These are phyloP conservation scores for Yamadazyma dendronema DNA, from an alignment of 1,139 yeast genomes.

Conservation along the genomic window DNA sequence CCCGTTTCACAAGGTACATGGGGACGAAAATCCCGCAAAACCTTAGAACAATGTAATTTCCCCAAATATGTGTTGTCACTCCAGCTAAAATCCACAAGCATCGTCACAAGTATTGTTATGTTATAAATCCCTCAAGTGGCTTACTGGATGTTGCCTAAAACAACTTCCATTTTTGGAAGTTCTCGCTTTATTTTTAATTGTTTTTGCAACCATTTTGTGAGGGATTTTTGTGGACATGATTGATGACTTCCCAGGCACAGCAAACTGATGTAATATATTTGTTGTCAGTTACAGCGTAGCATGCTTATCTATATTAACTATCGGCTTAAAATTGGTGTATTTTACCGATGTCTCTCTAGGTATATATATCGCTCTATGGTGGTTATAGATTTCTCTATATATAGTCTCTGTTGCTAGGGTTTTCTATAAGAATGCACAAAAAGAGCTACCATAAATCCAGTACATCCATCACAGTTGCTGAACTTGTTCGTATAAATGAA, in stretches of 20 bases:
- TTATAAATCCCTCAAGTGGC: neutral
- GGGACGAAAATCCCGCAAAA: neutral
- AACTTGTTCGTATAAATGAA: neutral
- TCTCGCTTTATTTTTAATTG: neutral
- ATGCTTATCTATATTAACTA: no score
- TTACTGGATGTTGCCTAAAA: neutral
- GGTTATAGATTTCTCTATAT: no score
- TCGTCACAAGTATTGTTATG: neutral
- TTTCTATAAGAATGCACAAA: no score
- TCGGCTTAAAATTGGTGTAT: no score
- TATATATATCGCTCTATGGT: no score
- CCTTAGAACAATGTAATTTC: neutral
- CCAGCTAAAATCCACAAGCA: neutral
- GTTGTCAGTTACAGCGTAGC: no score
- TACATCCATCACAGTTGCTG: neutral
- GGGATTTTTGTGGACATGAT: conserved; percentile 3
- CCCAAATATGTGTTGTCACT: neutral
- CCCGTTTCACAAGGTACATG: no score
- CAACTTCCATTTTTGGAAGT: neutral
- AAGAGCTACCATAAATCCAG: neutral
- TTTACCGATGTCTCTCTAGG: no score
- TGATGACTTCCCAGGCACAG: no score
- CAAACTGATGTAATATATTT: no score
- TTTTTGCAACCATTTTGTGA: conserved; percentile 1
- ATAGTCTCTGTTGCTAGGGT: no score